Evolutionary conservation across 2,329 filamentous ascomycete genomes (phyloP).

Genomic region (Triangularia setosa): DNA sequence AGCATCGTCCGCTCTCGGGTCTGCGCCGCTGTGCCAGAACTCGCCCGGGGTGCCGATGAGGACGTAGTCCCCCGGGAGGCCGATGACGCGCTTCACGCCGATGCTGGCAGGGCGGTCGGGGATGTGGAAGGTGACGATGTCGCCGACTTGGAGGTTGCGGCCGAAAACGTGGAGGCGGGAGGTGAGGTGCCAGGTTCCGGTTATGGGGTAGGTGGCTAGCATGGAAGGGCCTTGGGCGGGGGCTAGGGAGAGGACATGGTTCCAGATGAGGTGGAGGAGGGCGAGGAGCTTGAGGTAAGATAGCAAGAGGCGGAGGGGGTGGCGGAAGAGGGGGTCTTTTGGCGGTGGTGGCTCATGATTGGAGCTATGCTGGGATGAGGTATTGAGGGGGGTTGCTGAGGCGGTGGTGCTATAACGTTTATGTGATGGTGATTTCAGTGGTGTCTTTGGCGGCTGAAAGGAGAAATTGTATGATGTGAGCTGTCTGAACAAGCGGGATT

Average conservation of each 20-base stretch:
- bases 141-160: conserved; percentile 65
- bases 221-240: conserved; percentile 73
- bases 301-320: conserved; percentile 41
- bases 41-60: conserved; percentile 55
- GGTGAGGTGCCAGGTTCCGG: conserved; percentile 66
- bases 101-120: conserved; percentile 57
- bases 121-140: conserved; percentile 75
- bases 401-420: background rate
- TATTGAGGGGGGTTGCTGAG: background rate
- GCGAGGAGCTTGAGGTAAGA: conserved; percentile 45
- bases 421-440: background rate
- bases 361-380: background rate
- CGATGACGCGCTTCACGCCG: conserved; percentile 76
- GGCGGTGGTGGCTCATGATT: no score
- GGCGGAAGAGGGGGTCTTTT: conserved; percentile 30
- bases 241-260: conserved; percentile 60
- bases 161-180: conserved; percentile 67
- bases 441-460: no score
- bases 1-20: background rate
- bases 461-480: no score
- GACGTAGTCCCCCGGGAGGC: conserved; percentile 74
- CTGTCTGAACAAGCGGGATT: background rate
- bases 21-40: background rate
- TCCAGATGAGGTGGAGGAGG: conserved; percentile 48
- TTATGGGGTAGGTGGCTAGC: conserved; percentile 74